phyloP scores from a whole-genome alignment of 1,284 basidiomycete species.

The Cutaneotrichosporon daszewskae region DNA sequence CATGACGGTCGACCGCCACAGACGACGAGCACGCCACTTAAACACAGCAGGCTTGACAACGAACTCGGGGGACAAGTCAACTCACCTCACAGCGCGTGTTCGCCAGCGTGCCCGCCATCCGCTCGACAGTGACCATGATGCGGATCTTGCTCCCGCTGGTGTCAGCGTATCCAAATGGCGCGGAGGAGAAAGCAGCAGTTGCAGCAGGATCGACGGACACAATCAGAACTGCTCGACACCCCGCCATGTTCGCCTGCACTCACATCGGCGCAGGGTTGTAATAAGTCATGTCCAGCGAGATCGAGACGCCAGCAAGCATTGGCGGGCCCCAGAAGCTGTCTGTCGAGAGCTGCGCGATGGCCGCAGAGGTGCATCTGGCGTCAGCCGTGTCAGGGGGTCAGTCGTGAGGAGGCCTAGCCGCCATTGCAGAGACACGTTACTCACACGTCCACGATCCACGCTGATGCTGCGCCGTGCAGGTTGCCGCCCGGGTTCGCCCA shows the following conservation, averaged over 20 bases:
- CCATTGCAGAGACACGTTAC: no score
- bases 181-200: not conserved
- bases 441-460: slow-evolving; percentile 34
- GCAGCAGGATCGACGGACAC: not conserved
- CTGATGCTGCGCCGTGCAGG: slow-evolving; percentile 37
- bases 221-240: no score
- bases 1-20: no score
- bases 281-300: slow-evolving; percentile 33
- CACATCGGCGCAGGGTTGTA: slow-evolving; percentile 21
- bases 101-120: slow-evolving; percentile 10
- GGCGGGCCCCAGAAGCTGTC: slow-evolving; percentile 39
- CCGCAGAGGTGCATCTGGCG: slow-evolving; percentile 1
- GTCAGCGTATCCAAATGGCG: not conserved
- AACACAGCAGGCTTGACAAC: no score
- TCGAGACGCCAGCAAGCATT: slow-evolving; percentile 31
- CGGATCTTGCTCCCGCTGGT: slow-evolving; percentile 13
- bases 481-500: slow-evolving; percentile 29
- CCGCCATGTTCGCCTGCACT: not conserved
- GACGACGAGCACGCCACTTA: no score
- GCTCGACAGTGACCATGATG: slow-evolving; percentile 13
- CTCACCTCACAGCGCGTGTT: slow-evolving; percentile 19
- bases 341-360: slow-evolving; percentile 18
- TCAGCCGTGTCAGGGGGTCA: not conserved
- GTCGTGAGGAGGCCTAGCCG: no score
- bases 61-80: not conserved